A percentile compares a stretch with the other conserved stretches of the same genome.
Conservation (phyloP, 192 early-diverging fungal genomes). For the Kickxella alabastrina region DNA sequence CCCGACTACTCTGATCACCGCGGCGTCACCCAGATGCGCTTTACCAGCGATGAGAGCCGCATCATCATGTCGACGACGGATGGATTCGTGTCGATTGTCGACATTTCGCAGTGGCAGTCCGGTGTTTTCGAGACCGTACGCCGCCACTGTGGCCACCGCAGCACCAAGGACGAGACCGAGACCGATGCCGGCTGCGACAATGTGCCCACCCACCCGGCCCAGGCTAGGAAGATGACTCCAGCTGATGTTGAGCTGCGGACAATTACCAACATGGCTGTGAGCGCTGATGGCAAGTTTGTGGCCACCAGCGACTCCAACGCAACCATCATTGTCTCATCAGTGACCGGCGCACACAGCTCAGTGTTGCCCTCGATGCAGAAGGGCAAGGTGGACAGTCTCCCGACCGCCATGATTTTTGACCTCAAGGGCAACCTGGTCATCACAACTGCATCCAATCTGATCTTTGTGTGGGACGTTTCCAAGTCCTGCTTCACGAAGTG, state of each 20-base stretch:
- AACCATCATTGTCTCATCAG: constrained; percentile 68
- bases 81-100: constrained; percentile 70
- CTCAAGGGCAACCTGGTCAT: constrained; percentile 27
- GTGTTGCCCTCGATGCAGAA: constrained; percentile 13
- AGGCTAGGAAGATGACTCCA: constrained; percentile 12
- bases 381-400: constrained; percentile 4
- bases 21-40: constrained; percentile 68
- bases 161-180: constrained; percentile 33
- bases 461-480: constrained; percentile 67
- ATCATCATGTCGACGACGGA: constrained; percentile 77
- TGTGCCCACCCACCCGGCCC: constrained; percentile 45
- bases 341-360: constrained; percentile 59
- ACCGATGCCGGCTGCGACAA: constrained; percentile 47
- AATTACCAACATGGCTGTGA: constrained; percentile 70
- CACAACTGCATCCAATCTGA: constrained; percentile 69
- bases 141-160: constrained; percentile 66
- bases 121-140: constrained; percentile 59
- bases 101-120: constrained; percentile 62
- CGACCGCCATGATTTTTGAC: constrained; percentile 28
- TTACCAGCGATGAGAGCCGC: constrained; percentile 72
- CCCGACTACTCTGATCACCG: constrained; percentile 36
- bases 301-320: constrained; percentile 73
- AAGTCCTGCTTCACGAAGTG: constrained; percentile 70
- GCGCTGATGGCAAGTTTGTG: constrained; percentile 75
- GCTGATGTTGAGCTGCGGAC: constrained; percentile 50